Base-by-base conservation (phyloP, 2,329 filamentous ascomycete genomes). In the Leptographium wingfieldii region DNA sequence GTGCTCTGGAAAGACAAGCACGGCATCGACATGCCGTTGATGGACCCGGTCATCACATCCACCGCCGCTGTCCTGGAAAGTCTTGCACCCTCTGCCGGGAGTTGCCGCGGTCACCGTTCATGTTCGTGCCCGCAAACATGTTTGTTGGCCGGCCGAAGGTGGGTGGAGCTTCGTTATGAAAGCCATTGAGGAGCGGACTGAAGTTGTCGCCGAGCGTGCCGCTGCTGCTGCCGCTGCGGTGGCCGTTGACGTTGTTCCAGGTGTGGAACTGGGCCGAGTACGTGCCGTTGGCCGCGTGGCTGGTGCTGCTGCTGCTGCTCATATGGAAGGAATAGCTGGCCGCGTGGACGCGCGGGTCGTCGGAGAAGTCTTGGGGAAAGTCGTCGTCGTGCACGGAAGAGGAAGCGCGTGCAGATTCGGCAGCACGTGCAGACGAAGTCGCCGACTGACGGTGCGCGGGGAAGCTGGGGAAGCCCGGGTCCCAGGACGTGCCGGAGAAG, bases 291-390 rank as follows among this genome's bases (percentile, higher is more conserved):
- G n/a, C 46, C 9, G 22, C 35, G 19, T 16, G 35, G 22, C 52
- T 49, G n/a, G 3, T 29, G 25, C 52, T n/a, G 27, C 10, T 35
- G 55, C 75, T 71, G 2, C 81, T 82, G 64, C 76, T 81, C 73
- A 87, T 87, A 68, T 84, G 81, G 76, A 86, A 62, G 2, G 62
- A 59, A n/a, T 46, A 63, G 58, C 56, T 29, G 33, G 33, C 33
- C 33, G 33, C 33, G 9, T 35, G 33, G 33, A 35, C 33, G 33
- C 33, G 33, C 5, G 33, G 33, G 33, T 35, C 33, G 33, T 35
- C 9, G 33, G 33, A 5, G 9, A 35, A 11, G 9, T 9, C 33
- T 10, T 35, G 33, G 33, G 33, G 33, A 9, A 35, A 35, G 33
- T 35, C 33, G 33, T 35, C 33, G 33, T 35, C 33, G 33, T 35